phyloP scores from a whole-genome alignment of 164 flowering plant genomes.

The Warburgia ugandensis region DNA sequence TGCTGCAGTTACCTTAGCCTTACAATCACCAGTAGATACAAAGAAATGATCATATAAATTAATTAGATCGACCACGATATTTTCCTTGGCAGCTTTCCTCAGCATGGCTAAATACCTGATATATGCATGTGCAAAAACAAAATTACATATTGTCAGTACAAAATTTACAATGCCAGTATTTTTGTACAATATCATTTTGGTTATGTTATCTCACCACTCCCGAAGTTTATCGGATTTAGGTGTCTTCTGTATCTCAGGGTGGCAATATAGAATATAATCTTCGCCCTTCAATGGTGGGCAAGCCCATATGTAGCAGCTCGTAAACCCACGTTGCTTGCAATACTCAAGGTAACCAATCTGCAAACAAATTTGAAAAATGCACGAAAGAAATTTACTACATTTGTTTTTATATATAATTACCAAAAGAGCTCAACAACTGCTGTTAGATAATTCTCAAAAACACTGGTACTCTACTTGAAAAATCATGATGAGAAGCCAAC shows the following conservation, averaged over 20 bases:
- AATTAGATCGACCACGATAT: conserved; percentile 78
- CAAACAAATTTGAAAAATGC: not conserved
- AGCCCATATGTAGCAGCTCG: conserved; percentile 99
- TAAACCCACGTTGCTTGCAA: conserved; percentile 90
- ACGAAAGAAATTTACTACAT: too few species aligned
- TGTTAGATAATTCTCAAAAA: too few species aligned
- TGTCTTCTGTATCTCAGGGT: conserved; percentile 97
- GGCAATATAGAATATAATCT: conserved; percentile 96
- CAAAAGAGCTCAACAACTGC: too few species aligned
- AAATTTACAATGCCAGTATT: too few species aligned
- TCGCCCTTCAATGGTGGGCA: conserved; percentile 99
- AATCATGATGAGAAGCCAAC: too few species aligned
- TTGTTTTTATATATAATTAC: too few species aligned
- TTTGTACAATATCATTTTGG: too few species aligned
- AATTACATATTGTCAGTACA: not conserved
- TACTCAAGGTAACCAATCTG: conserved; percentile 98
- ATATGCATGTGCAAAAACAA: not conserved
- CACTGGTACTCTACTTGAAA: too few species aligned
- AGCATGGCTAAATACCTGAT: conserved; percentile 91
- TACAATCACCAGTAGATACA: conserved; percentile 69
- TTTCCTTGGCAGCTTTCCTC: conserved; percentile 79
- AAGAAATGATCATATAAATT: conserved; percentile 95
- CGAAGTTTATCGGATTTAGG: conserved; percentile 96
- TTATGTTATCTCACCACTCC: conserved; percentile 64
- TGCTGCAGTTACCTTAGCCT: conserved; percentile 93